Percentiles rank a stretch among this genome's conserved stretches.
phyloP scores from a whole-genome alignment of 192 early-diverging fungal species.

The Coemansia sp. region DNA sequence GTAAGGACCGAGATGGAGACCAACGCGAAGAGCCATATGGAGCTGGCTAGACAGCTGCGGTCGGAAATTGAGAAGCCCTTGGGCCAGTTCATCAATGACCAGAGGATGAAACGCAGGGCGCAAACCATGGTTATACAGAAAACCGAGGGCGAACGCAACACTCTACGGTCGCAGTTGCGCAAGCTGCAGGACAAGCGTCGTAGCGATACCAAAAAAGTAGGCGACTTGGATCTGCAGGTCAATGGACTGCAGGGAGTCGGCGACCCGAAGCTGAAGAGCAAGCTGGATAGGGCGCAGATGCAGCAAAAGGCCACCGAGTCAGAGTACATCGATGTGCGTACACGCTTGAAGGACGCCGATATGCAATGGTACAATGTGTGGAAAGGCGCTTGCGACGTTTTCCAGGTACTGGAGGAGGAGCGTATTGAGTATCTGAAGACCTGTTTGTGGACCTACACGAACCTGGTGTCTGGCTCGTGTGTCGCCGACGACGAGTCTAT shows the following conservation, averaged over 20 bases:
- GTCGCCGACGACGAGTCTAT: conserved; percentile 76
- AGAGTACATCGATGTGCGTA: conserved; percentile 39
- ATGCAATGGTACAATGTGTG: conserved; percentile 51
- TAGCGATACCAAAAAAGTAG: conserved; percentile 54
- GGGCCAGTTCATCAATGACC: conserved; percentile 62
- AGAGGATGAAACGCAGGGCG: conserved; percentile 63
- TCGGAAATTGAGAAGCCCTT: conserved; percentile 62
- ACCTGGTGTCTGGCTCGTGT: conserved; percentile 68
- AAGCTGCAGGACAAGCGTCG: conserved; percentile 61
- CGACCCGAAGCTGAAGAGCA: conserved; percentile 44
- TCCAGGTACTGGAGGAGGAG: conserved; percentile 66
- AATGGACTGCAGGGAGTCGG: conserved; percentile 42
- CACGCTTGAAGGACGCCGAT: conserved; percentile 46
- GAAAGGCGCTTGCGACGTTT: conserved; percentile 51
- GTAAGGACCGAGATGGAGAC: conserved; percentile 63
- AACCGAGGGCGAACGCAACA: conserved; percentile 48
- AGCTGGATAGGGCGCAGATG: conserved; percentile 47
- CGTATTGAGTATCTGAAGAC: conserved; percentile 68
- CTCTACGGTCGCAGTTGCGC: conserved; percentile 47
- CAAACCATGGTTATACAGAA: conserved; percentile 52
- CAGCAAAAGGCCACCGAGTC: conserved; percentile 43
- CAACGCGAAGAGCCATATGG: conserved; percentile 63
- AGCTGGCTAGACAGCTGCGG: conserved; percentile 64
- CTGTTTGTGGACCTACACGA: conserved; percentile 69
- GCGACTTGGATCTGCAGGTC: conserved; percentile 48